Percentiles rank a stretch among this genome's conserved stretches.
phyloP scores from a whole-genome alignment of 371 early-diverging fungal genomes.

The Saksenaea oblongispora region DNA sequence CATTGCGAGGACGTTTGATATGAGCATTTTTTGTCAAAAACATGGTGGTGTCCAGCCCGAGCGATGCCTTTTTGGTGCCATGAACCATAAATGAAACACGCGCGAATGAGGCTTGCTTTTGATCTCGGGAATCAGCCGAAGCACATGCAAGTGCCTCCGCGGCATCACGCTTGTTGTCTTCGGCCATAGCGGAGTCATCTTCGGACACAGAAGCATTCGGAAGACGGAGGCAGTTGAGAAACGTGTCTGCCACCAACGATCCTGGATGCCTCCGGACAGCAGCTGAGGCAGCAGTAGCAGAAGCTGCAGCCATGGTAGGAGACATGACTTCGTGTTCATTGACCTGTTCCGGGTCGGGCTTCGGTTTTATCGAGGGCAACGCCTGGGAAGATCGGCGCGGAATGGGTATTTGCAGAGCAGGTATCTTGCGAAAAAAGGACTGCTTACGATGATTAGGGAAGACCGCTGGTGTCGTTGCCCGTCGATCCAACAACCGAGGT shows the following conservation, averaged over 20 bases:
- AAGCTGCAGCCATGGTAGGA: slow-evolving; percentile 34
- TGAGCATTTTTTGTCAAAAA: slow-evolving; percentile 37
- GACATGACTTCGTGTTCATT: slow-evolving; percentile 17
- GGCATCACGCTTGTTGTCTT: slow-evolving; percentile 7
- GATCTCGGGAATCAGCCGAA: slow-evolving; percentile 5
- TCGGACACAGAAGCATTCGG: slow-evolving; percentile 7
- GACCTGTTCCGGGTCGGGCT: not conserved
- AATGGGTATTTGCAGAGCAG: slow-evolving; percentile 26
- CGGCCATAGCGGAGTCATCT: slow-evolving; percentile 4
- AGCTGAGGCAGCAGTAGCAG: slow-evolving; percentile 29
- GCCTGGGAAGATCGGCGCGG: slow-evolving; percentile 20
- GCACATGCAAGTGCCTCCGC: slow-evolving; percentile 7
- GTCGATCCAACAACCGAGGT: slow-evolving; percentile 7
- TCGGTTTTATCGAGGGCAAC: slow-evolving; percentile 16
- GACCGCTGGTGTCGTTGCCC: slow-evolving; percentile 3
- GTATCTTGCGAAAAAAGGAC: slow-evolving; percentile 15
- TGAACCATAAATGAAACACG: slow-evolving; percentile 10
- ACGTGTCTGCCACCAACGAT: slow-evolving; percentile 33
- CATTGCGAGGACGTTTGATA: slow-evolving; percentile 39
- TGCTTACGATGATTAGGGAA: not conserved
- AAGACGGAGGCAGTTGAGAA: slow-evolving; percentile 28
- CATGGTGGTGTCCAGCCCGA: slow-evolving; percentile 20
- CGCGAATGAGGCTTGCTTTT: slow-evolving; percentile 5
- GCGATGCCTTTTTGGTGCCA: not conserved
- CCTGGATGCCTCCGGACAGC: slow-evolving; percentile 33